phyloP scores from a whole-genome alignment of 176 grass and related monocot species.

The Typha latifolia region DNA sequence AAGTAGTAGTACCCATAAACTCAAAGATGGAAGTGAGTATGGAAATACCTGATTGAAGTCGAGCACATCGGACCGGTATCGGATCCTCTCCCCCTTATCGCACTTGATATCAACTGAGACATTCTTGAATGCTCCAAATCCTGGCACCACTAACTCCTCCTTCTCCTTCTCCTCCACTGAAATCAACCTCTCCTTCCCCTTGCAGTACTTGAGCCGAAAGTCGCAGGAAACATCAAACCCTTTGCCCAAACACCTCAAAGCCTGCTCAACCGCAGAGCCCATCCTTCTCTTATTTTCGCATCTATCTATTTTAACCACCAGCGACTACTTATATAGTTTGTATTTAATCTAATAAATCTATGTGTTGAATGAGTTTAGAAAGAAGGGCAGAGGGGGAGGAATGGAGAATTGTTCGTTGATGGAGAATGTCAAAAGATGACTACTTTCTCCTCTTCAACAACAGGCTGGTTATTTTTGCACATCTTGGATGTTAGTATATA shows the following conservation, averaged over 20 bases:
- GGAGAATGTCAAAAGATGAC: not conserved
- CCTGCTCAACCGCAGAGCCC: slow-evolving; percentile 31
- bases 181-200: slow-evolving; percentile 33
- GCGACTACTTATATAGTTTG: too few relatives aligned
- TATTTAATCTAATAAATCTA: not conserved
- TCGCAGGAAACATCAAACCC: slow-evolving; percentile 71
- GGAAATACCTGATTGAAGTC: slow-evolving; percentile 62
- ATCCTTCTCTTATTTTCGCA: slow-evolving; percentile 12
- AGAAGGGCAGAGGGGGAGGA: not conserved
- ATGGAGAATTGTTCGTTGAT: not conserved
- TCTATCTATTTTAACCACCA: not conserved
- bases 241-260: slow-evolving; percentile 50
- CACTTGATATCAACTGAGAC: slow-evolving; percentile 60
- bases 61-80: slow-evolving; percentile 60
- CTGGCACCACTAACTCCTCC: slow-evolving; percentile 38
- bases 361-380: too few relatives aligned
- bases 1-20: too few relatives aligned
- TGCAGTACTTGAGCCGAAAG: slow-evolving; percentile 69
- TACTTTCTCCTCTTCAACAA: slow-evolving; percentile 4
- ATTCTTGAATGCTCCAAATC: slow-evolving; percentile 33
- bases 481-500: not conserved
- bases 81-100: slow-evolving; percentile 63
- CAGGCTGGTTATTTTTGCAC: not conserved
- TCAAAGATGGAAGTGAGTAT: not conserved
- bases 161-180: slow-evolving; percentile 28